Base-by-base conservation (phyloP, 2,329 filamentous ascomycete genomes). In the Fusarium scirpi region DNA sequence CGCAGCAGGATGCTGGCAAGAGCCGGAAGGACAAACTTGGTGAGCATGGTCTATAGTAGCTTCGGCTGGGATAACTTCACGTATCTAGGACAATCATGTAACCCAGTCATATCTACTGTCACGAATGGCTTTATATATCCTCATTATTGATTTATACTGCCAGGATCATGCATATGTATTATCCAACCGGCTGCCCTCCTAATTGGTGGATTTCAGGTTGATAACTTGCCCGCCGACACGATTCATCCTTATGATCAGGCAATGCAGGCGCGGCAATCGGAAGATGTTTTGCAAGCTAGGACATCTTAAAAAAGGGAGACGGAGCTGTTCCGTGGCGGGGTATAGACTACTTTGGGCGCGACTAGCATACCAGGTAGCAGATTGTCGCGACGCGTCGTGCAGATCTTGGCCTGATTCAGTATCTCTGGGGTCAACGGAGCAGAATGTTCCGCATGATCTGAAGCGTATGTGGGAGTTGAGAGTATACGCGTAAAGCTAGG, bases 251-350 rank as follows among this genome's bases (percentile, higher is more conserved):
- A 6, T 47, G 16, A 47, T 25, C 16, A 24, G 22, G 18, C 12
- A 25, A 43, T 24, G 8, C 9, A 15, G 8, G 24, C 24, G 22
- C 16, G n/a, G 13, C 22, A 25, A 22, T 38, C 57, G 34, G 43
- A 55, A 15, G 40, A 43, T n/a, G 13, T 10, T 40, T 25, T 40
- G 25, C n/a, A 29, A 53, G 48, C 25, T 34, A 29, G 43, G 5
- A 18, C 12, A n/a, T 49, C 62, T 47, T 1, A 24, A 65, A 59
- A 11, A 9, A 56, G 62, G 24, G 22, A 43, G 6, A 38, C 62
- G 61, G 62, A 65, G 45, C 0, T 20, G 27, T 16, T 65, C 62
- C 62, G 62, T 24, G 32, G 62, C 40, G 62, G 62, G 61, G 60
- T 65, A 46, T 41, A 25, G 5, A 38, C 49, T 53, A 43, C 25